These are phyloP conservation scores for Amphibolis antarctica DNA, from an alignment of 106 monocot species.

Conservation along the genomic window DNA sequence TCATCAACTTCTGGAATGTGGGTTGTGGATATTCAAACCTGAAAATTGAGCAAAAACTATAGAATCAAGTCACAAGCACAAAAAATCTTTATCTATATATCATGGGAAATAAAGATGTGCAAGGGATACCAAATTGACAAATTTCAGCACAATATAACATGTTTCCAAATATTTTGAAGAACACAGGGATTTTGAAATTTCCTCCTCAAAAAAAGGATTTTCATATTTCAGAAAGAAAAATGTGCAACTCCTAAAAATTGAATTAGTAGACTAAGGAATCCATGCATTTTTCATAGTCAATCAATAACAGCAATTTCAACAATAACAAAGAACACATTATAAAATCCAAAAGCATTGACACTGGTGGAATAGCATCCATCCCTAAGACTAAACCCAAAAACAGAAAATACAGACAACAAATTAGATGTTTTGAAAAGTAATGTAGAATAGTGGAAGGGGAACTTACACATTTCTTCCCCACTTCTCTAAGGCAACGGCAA, in stretches of 20 bases:
- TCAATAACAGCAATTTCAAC: not conserved
- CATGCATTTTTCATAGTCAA: not conserved
- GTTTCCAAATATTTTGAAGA: too few species aligned
- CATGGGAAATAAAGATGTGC: not conserved
- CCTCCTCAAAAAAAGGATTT: too few species aligned
- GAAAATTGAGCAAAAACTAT: slow-evolving; percentile 3
- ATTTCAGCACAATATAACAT: not conserved
- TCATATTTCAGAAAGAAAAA: too few species aligned
- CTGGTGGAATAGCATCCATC: too few species aligned
- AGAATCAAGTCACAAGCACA: not conserved
- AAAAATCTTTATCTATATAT: not conserved
- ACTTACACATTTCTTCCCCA: slow-evolving; percentile 98
- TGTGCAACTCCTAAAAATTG: too few species aligned
- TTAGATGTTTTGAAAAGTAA: not conserved
- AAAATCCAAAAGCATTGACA: not conserved
- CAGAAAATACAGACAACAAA: too few species aligned
- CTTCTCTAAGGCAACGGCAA: slow-evolving; percentile 56
- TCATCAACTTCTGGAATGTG: slow-evolving; percentile 94
- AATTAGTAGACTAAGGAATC: too few species aligned
- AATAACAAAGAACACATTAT: not conserved
- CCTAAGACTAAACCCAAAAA: too few species aligned
- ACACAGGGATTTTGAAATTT: too few species aligned
- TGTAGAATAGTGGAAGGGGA: not conserved
- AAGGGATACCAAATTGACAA: not conserved
- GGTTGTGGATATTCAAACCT: slow-evolving; percentile 99